Conservation (phyloP, 257 asterid species). For the Nicotiana sylvestris region DNA sequence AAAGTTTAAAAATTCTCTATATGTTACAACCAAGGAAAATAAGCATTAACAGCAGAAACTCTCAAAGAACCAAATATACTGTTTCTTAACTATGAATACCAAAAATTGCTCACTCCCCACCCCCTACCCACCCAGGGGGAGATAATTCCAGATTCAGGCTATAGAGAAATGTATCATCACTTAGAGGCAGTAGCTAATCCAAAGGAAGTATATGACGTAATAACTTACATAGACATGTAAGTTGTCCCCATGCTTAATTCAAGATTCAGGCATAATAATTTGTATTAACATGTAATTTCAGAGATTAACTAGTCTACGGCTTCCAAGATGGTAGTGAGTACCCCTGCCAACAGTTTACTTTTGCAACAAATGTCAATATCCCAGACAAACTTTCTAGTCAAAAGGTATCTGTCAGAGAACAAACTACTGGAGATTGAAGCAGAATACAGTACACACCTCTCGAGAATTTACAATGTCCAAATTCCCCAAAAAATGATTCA, state of each 20-base stretch:
- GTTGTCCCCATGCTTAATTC: not conserved
- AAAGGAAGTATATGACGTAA: not conserved
- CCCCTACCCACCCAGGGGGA: too few species aligned
- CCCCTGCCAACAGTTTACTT: not conserved
- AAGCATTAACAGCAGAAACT: not conserved
- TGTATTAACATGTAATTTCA: not conserved
- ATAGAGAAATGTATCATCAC: not conserved
- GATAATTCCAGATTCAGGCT: too few species aligned
- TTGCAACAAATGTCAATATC: not conserved
- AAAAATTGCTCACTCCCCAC: not conserved
- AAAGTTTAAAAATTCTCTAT: conserved; percentile 9
- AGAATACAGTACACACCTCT: conserved; percentile 58
- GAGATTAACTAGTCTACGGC: not conserved
- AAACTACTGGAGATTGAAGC: not conserved
- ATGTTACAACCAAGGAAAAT: not conserved
- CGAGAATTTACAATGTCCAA: conserved; percentile 72
- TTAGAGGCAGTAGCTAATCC: not conserved
- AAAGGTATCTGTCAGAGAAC: not conserved
- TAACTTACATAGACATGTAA: not conserved
- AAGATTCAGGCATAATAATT: not conserved
- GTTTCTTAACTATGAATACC: not conserved
- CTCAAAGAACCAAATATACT: not conserved
- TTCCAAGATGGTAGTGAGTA: not conserved
- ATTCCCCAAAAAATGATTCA: conserved; percentile 85
- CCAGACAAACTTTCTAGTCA: not conserved